A percentile compares a stretch with the other conserved stretches of the same genome.
phyloP scores from a whole-genome alignment of 202 grass and related monocot genomes.

The Bolboschoenoplectus hybrid region DNA sequence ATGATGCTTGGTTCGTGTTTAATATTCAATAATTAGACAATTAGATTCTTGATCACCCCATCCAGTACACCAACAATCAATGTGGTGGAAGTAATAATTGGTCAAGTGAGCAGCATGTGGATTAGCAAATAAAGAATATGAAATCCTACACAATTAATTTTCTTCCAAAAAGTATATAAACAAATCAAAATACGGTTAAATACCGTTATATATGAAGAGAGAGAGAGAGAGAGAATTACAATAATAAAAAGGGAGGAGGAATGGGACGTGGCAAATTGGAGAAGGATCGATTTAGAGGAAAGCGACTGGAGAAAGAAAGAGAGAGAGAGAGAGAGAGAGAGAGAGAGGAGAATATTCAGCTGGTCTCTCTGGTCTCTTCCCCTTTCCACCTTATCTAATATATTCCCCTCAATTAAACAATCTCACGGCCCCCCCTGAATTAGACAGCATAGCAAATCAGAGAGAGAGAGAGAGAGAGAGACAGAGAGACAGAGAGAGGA shows the following conservation, averaged over 20 bases:
- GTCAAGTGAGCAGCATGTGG: constrained; percentile 2
- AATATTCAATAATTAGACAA: not conserved
- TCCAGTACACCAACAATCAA: not conserved
- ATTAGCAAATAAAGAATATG: not conserved
- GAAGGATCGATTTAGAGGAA: constrained; percentile 18
- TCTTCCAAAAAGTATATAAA: not conserved
- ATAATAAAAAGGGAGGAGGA: not conserved
- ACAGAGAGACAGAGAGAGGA: not conserved
- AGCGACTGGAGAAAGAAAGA: not conserved
- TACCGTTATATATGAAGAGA: not conserved
- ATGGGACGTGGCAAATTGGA: constrained; percentile 34
- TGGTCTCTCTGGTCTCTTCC: not conserved
- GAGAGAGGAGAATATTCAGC: constrained; percentile 25
- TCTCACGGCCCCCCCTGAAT: not conserved
- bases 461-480: not conserved
- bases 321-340: too few species aligned
- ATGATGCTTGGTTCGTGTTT: not conserved
- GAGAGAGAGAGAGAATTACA: not conserved
- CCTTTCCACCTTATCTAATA: constrained; percentile 17
- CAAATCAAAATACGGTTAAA: constrained; percentile 2
- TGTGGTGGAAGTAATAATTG: not conserved
- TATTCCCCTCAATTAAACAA: constrained; percentile 27
- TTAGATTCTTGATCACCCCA: not conserved
- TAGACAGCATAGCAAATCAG: constrained; percentile 23
- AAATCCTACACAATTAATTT: not conserved